phyloP scores from a whole-genome alignment of 345 rosid species.

The Eucalyptus regnans region DNA sequence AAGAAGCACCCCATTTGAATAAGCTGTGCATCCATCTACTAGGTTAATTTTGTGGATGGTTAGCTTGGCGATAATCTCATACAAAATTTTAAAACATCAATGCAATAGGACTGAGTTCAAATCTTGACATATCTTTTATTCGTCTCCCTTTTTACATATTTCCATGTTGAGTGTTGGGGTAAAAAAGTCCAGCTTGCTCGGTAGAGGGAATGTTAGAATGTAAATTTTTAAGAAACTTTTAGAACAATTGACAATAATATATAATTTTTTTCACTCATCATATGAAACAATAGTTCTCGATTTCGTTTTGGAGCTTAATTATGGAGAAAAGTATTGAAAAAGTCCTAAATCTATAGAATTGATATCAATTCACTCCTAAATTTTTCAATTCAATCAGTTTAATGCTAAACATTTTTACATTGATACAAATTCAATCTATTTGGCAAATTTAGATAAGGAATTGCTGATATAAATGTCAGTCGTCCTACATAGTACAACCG shows the following conservation, averaged over 20 bases:
- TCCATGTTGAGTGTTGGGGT: background rate
- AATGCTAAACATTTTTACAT: too few relatives aligned
- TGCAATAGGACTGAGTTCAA: background rate
- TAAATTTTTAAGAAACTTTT: background rate
- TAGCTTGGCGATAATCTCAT: background rate
- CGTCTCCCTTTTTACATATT: background rate
- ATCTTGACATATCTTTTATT: background rate
- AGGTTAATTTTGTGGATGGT: background rate
- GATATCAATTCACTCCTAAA: too few relatives aligned
- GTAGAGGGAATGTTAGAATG: background rate
- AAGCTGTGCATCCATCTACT: background rate
- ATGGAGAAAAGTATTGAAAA: too few relatives aligned
- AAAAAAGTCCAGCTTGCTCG: background rate
- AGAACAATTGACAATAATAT: background rate
- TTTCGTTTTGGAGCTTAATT: background rate
- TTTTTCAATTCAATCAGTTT: too few relatives aligned
- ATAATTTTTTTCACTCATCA: background rate
- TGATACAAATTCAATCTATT: fast-evolving
- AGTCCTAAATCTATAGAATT: too few relatives aligned
- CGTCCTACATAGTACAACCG: fast-evolving
- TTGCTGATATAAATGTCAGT: too few relatives aligned
- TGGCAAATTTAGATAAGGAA: fast-evolving
- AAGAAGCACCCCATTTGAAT: background rate
- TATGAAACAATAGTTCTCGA: background rate
- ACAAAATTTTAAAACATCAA: background rate